These are phyloP conservation scores for Noccaea bulbosa DNA, from an alignment of 345 rosid species.

Conservation along the genomic window DNA sequence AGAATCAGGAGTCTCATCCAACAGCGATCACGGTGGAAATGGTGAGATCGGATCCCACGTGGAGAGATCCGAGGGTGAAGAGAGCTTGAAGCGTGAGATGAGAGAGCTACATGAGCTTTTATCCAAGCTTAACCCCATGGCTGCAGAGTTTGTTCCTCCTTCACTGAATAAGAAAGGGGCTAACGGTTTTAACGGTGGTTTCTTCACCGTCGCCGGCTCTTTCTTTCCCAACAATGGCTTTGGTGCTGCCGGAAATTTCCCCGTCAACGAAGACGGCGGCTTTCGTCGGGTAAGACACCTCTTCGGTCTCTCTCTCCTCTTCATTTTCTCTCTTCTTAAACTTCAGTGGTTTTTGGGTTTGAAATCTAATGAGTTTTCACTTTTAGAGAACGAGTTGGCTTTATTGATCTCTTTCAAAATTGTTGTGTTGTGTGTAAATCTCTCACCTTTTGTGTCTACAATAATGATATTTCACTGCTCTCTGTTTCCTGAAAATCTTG, in stretches of 20 bases:
- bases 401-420: not conserved
- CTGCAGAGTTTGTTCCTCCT: conserved; percentile 90
- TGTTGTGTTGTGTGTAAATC: conserved; percentile 12
- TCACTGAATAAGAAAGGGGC: conserved; percentile 51
- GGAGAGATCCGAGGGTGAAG: conserved; percentile 51
- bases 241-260: conserved; percentile 46
- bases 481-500: not conserved
- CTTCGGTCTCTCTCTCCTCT: not conserved
- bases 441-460: conserved; percentile 24
- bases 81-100: conserved; percentile 62
- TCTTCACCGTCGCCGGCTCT: conserved; percentile 44
- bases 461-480: conserved; percentile 1
- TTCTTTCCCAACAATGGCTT: conserved; percentile 35
- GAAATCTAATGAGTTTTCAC: not conserved
- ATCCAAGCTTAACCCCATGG: conserved; percentile 93
- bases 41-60: conserved; percentile 47
- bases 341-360: conserved; percentile 2
- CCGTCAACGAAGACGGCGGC: conserved; percentile 49
- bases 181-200: conserved; percentile 49
- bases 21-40: conserved; percentile 44
- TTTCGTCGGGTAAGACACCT: conserved; percentile 55
- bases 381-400: not conserved
- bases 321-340: not conserved
- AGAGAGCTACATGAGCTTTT: conserved; percentile 85
- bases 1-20: conserved; percentile 49